Conservation (phyloP, 257 asterid genomes). For the Scutellaria galericulata region DNA sequence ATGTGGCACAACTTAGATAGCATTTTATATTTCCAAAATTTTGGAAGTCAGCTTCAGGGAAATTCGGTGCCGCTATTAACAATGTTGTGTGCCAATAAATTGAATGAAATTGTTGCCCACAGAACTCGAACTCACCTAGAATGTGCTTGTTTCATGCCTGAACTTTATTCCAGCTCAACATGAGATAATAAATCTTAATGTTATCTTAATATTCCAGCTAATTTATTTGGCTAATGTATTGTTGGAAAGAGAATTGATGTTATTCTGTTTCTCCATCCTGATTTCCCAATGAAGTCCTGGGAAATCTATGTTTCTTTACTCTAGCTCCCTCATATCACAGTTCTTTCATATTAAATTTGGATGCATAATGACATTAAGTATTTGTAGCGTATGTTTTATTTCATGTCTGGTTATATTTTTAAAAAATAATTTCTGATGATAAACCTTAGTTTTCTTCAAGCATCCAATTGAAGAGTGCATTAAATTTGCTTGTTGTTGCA, state of each 20-base stretch:
- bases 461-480: constrained; percentile 11
- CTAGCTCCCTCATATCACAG: constrained; percentile 10
- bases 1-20: constrained; percentile 21
- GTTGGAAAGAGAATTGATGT: background rate
- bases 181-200: background rate
- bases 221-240: background rate
- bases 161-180: constrained; percentile 14
- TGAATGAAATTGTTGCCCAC: background rate
- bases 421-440: constrained; percentile 8
- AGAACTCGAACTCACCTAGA: background rate
- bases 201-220: background rate
- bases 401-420: constrained; percentile 5
- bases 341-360: constrained; percentile 11
- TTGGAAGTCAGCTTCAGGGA: constrained; percentile 19
- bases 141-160: constrained; percentile 4
- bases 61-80: constrained; percentile 19
- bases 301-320: constrained; percentile 13
- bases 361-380: background rate
- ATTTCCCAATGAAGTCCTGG: constrained; percentile 17
- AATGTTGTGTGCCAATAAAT: constrained; percentile 6
- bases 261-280: constrained; percentile 1
- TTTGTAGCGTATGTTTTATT: constrained; percentile 18
- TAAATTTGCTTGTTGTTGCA: constrained; percentile 40
- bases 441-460: constrained; percentile 26
- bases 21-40: constrained; percentile 14